phyloP scores from a whole-genome alignment of 2,329 filamentous ascomycete genomes.

The Cryphonectria parasitica region DNA sequence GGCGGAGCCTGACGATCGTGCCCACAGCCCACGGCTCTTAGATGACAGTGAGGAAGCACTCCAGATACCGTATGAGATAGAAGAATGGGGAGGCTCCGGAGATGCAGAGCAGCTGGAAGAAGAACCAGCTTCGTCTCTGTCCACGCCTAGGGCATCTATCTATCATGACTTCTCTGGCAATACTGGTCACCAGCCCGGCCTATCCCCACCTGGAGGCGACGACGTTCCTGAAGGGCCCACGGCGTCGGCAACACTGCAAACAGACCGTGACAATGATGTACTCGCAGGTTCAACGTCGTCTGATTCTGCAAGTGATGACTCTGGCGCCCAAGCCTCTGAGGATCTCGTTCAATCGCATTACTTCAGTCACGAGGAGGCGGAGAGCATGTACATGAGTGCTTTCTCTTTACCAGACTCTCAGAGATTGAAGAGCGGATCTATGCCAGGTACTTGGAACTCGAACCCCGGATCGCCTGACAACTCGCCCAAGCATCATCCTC shows the following conservation, averaged over 20 bases:
- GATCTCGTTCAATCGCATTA: conserved; percentile 65
- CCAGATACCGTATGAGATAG: conserved; percentile 59
- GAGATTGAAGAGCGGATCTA: conserved; percentile 37
- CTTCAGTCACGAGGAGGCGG: conserved; percentile 78
- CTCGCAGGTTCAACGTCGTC: conserved; percentile 32
- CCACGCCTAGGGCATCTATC: conserved; percentile 60
- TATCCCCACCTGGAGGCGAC: conserved; percentile 34
- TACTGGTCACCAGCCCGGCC: background rate
- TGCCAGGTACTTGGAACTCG: conserved; percentile 59
- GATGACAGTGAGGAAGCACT: conserved; percentile 61
- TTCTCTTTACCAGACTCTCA: conserved; percentile 54
- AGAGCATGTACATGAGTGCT: conserved; percentile 86
- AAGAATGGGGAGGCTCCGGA: conserved; percentile 41
- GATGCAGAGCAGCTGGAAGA: conserved; percentile 41
- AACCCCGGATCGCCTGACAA: conserved; percentile 35
- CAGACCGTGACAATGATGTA: background rate
- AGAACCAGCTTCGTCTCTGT: conserved; percentile 39
- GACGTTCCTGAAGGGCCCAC: conserved; percentile 37
- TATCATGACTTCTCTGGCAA: conserved; percentile 42
- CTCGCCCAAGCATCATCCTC: conserved; percentile 30
- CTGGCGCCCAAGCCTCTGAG: conserved; percentile 41
- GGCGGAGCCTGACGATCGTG: conserved; percentile 38
- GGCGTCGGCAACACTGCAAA: background rate
- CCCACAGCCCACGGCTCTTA: conserved; percentile 41
- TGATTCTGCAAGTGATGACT: conserved; percentile 36